Evolutionary conservation across 2,329 filamentous ascomycete species (phyloP).

Genomic region (Diaporthe caulivora): DNA sequence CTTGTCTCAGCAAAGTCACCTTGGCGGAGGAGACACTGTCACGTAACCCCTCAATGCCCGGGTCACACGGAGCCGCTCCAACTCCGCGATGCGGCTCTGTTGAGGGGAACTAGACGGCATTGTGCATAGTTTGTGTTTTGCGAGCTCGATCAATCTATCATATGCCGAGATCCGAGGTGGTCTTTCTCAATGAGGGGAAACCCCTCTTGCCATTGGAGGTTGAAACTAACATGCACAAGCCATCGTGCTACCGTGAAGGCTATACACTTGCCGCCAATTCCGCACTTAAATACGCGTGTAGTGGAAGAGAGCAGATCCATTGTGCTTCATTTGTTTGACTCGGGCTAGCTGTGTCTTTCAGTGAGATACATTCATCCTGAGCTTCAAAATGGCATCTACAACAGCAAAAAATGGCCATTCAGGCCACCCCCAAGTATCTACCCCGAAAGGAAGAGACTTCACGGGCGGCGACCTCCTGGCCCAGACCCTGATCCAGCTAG

Average conservation of each 20-base stretch:
- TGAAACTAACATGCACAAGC: neutral
- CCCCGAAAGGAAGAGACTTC: constrained; percentile 48
- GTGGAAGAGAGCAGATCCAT: neutral
- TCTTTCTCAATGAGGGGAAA: constrained; percentile 3
- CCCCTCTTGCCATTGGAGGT: neutral
- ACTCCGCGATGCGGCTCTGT: neutral
- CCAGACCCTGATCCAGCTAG: constrained; percentile 56
- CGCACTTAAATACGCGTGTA: neutral
- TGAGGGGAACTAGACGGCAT: neutral
- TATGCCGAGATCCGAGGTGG: neutral
- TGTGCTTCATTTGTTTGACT: neutral
- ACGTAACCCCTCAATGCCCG: neutral
- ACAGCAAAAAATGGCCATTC: neutral
- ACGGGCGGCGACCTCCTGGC: constrained; percentile 59
- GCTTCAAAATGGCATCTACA: neutral
- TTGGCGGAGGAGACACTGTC: neutral
- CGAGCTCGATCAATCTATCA: neutral
- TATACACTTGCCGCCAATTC: neutral
- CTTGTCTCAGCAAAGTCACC: neutral
- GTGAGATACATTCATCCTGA: neutral
- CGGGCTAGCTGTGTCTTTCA: neutral
- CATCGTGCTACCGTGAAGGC: neutral
- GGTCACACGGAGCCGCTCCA: neutral
- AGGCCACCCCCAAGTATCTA: neutral
- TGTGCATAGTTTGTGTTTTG: neutral